Evolutionary conservation across 306 rosid genomes (phyloP).

Genomic region (Boehmeria nivea): DNA sequence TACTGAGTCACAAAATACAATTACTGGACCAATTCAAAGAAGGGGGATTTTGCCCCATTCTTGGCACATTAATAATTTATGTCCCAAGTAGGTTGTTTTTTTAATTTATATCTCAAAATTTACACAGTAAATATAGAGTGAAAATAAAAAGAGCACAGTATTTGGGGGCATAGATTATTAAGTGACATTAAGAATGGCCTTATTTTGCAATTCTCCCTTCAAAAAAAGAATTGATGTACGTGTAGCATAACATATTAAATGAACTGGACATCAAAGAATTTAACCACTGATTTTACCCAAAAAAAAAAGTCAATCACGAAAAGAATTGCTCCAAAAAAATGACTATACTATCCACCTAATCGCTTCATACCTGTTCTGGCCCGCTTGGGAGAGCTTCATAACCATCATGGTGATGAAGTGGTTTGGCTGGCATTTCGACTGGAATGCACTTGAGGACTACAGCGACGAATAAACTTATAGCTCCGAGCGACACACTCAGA

Average conservation of each 20-base stretch:
- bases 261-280: background rate
- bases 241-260: background rate
- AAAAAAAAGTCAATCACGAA: background rate
- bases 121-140: too few relatives aligned
- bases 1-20: background rate
- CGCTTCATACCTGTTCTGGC: slow-evolving; percentile 54
- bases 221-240: background rate
- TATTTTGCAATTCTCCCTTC: too few relatives aligned
- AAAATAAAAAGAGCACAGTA: too few relatives aligned
- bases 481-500: slow-evolving; percentile 55
- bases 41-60: too few relatives aligned
- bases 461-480: slow-evolving; percentile 49
- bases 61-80: too few relatives aligned
- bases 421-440: slow-evolving; percentile 14
- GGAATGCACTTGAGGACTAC: slow-evolving; percentile 66
- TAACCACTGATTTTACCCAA: background rate
- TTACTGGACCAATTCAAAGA: too few relatives aligned
- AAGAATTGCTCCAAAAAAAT: background rate
- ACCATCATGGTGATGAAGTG: slow-evolving; percentile 32
- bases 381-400: slow-evolving; percentile 68
- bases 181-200: too few relatives aligned
- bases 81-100: too few relatives aligned
- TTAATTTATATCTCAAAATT: background rate
- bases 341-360: too few relatives aligned
- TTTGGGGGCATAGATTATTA: too few relatives aligned